Evolutionary conservation across 768 basidiomycete genomes (phyloP).

Genomic region (Lentinula boryana): DNA sequence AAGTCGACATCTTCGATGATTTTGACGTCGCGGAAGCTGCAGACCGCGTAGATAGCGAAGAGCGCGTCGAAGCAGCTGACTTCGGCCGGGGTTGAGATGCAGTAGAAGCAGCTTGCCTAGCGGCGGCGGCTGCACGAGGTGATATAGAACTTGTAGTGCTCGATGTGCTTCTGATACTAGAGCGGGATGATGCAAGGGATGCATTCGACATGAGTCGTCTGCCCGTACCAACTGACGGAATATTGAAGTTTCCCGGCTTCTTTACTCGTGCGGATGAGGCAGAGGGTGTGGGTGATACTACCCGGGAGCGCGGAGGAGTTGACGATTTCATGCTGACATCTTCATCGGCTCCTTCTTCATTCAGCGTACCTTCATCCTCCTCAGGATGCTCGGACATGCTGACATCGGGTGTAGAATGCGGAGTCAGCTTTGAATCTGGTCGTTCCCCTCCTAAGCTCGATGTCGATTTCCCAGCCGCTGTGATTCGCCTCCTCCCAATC

Average conservation of each 20-base stretch:
- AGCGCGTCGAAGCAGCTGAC: conserved; percentile 3
- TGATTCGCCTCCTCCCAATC: conserved; percentile 15
- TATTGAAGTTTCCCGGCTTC: neutral
- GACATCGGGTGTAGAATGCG: conserved; percentile 17
- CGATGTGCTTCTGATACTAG: neutral
- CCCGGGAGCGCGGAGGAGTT: conserved; percentile 2
- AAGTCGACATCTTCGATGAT: conserved; percentile 4
- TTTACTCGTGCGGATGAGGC: neutral
- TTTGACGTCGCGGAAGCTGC: neutral
- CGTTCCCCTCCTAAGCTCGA: conserved; percentile 23
- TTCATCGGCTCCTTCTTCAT: conserved; percentile 9
- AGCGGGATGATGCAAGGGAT: neutral
- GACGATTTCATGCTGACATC: conserved; percentile 7
- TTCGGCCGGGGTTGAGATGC: neutral
- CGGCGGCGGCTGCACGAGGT: neutral
- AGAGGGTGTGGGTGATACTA: neutral
- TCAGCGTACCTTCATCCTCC: neutral
- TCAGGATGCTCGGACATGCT: neutral
- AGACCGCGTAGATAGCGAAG: conserved; percentile 3
- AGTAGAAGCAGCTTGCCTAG: neutral
- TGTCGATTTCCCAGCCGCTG: conserved; percentile 8
- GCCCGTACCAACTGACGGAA: neutral
- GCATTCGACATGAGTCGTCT: neutral
- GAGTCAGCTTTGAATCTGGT: conserved; percentile 73
- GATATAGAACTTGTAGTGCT: conserved; percentile 4